Base-by-base conservation (phyloP, 1,284 basidiomycete species). In the Cutaneotrichosporon dermatis region DNA sequence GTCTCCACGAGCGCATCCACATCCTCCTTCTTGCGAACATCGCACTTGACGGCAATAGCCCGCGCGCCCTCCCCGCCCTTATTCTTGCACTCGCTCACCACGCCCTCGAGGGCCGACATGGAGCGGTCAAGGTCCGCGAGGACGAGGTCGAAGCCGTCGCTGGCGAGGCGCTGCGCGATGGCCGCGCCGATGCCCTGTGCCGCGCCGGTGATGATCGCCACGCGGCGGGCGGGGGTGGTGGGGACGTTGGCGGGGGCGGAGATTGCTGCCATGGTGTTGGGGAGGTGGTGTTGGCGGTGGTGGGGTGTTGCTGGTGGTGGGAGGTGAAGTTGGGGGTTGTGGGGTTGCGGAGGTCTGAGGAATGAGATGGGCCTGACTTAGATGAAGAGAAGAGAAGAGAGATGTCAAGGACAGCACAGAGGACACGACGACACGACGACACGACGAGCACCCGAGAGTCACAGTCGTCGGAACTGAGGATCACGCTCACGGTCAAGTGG, bases 111-210 rank as follows among this genome's bases (percentile, higher is more conserved):
- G 52, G 53, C 37, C 2, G 50, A 51, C 16, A 39, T 41, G 16
- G 54, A 52, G 9, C 16, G 13, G 4, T 53, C 33, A 10, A 68
- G 51, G 65, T 81, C 80, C 4, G 74, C 77, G 57, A 81, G 71
- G 42, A 75, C 73, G 60, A 81, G 59, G 59, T 79, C 75, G 67
- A 74, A 75, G 6, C 80, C 80, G 57, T 81, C 78, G 45, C 70
- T 55, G 33, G 80, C 77, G 57, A 83, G 78, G 49, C 80, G 75
- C 51, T 74, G 59, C 16, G 80, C 75, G 61, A 81, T 80, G 57
- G 80, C 77, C 44, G 73, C 75, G 6, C 81, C 80, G 55, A 82
- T 80, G 43, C 81, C 80, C 66, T 79, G 79, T 4, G 73, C 77
- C 6, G 74, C 77, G 25, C 80, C 79, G 1, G 80, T 81, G 45